These are phyloP conservation scores for Cetraspora pellucida DNA, from an alignment of 192 early-diverging fungal species.

Conservation along the genomic window DNA sequence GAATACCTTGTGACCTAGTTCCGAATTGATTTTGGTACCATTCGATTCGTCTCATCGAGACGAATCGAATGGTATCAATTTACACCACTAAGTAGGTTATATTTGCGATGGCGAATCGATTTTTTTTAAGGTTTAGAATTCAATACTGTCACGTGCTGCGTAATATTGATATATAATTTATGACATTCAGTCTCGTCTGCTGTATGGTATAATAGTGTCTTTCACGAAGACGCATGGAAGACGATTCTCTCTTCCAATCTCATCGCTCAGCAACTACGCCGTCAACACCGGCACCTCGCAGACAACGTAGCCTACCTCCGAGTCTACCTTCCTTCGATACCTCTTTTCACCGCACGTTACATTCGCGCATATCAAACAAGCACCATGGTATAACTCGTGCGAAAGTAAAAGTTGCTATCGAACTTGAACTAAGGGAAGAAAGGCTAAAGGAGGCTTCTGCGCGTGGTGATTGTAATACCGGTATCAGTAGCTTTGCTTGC, in stretches of 20 bases:
- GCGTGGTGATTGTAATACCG: conserved; percentile 10
- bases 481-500: background rate
- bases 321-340: background rate
- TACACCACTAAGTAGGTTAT: no score
- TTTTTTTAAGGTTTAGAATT: no score
- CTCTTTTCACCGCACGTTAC: conserved; percentile 20
- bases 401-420: conserved; percentile 14
- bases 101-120: no score
- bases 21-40: no score
- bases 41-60: no score
- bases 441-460: conserved; percentile 15
- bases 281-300: background rate
- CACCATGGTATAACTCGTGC: conserved; percentile 10
- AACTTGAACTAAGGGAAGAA: conserved; percentile 19
- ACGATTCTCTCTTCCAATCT: conserved; percentile 1
- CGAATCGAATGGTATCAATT: no score
- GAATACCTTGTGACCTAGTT: no score
- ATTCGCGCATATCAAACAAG: conserved; percentile 18
- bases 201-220: background rate
- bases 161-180: background rate
- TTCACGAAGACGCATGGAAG: background rate
- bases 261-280: conserved; percentile 11
- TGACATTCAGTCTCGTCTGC: background rate
- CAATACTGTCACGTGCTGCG: no score
- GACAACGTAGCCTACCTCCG: background rate